Base-by-base conservation (phyloP, 306 rosid genomes). In the Medicago arabica region DNA sequence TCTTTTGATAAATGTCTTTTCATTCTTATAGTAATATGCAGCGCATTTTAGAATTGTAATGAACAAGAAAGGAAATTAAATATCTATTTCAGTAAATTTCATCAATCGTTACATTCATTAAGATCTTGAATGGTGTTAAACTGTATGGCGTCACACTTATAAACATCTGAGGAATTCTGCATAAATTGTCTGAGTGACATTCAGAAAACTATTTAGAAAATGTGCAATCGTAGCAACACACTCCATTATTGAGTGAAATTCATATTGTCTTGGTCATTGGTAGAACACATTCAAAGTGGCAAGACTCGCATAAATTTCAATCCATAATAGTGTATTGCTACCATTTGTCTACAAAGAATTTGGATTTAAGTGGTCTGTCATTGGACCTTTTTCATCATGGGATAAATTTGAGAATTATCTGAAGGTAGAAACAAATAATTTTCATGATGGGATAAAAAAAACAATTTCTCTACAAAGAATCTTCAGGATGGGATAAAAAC, bases 11-110 rank as follows among this genome's bases (percentile, higher is more conserved):
- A 79, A 75, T 47, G 44, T 61, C 68, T 73, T 75, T 75, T 47
- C 71, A 53, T 78, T 75, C 75, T 67, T 67, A 85, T 67, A 75
- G 75, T 47, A 44, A 61, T 75, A 70, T 65, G 60, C 57, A 64
- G 69, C 65, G 40, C 53, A 74, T 71, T 75, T 59, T 58, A 74
- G 72, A 58, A 78, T 28, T 38, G 73, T 16, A 51, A 28, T 60
- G 72, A 68, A 75, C 74, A 78, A 31, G 73, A 65, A 81, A 81
- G 44, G 77, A 65, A 78, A 78, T 69, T 49, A 59, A 70, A 51
- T 70, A 75, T 44, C 51, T 38, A 13, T 58, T 25, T 75, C 46
- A 69, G 49, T 63, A 25, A 23, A 75, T 36, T 72, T 80, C 59
- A 25, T 57, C 60, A 47, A 18, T 60, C 59, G 58, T 76, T 73